Base-by-base conservation (phyloP, 176 grass and related monocot species). In the Coix lacrymajobi region DNA sequence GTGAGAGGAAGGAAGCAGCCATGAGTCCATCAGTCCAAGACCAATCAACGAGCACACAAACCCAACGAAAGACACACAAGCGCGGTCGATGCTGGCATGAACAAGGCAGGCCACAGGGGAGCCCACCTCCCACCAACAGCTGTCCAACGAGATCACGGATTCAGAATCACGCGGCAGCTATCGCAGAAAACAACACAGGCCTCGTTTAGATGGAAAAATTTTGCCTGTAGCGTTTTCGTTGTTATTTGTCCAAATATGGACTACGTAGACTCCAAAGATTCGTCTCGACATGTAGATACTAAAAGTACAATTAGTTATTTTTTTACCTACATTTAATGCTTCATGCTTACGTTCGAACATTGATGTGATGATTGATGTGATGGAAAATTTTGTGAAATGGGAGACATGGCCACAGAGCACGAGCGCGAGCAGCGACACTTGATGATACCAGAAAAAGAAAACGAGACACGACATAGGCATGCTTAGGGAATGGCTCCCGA, bases 401-500 rank as follows among this genome's bases (percentile, higher is more conserved):
- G n/a, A n/a, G n/a, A n/a, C n/a, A n/a, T n/a, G n/a, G n/a, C n/a
- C n/a, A n/a, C n/a, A 15, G 3, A 44, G 14, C 58, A 4, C 49
- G 19, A 37, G 60, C 60, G 41, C 54, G 74, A 17, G 62, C 63
- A 67, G 63, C 56, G 56, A 60, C 56, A 60, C 52, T 24, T 24
- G 52, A 28, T 25, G 39, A 10, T 4, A 48, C 60, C 61, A 63
- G 15, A 20, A 66, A 62, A 3, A 32, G 31, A 70, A 60, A 10
- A 31, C 2, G 15, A 31, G 67, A 32, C 57, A 73, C 34, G 30
- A 44, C 60, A 45, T 56, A 58, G 6, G 60, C 77, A 58, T 75
- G 77, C 84, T 74, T 80, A 54, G 43, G 69, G 49, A 63, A 86
- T 43, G 33, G 62, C 62, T 68, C 72, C 62, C 58, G 1, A 80